Percentiles rank a stretch among this genome's conserved stretches.
These are phyloP conservation scores for Aspergillus melleus DNA, from an alignment of 2,329 filamentous ascomycete species.

Conservation along the genomic window DNA sequence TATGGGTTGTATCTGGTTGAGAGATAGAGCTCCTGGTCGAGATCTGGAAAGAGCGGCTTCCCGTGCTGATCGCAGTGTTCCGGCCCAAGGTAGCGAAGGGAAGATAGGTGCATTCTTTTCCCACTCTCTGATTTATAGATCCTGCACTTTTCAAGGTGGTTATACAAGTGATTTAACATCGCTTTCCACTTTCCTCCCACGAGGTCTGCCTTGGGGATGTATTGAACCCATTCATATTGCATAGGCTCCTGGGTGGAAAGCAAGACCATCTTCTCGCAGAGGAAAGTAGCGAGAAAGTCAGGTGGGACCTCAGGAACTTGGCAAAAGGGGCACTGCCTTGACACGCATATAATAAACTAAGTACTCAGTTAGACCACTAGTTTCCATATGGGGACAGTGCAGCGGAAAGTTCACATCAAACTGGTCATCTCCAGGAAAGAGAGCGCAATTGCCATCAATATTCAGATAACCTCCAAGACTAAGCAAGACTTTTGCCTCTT, in stretches of 20 bases:
- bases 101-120: background rate
- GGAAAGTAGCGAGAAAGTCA: too few species aligned
- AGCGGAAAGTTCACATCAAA: too few species aligned
- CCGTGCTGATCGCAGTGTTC: slow-evolving; percentile 1
- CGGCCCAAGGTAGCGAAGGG: slow-evolving; percentile 3
- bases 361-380: too few species aligned
- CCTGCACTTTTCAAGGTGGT: background rate
- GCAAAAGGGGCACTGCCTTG: too few species aligned
- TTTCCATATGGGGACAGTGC: too few species aligned
- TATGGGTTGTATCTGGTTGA: slow-evolving; percentile 5
- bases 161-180: background rate
- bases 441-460: too few species aligned
- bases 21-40: slow-evolving; percentile 2
- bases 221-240: background rate
- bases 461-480: too few species aligned
- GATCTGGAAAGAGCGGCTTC: background rate
- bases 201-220: background rate
- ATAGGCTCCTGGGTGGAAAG: background rate
- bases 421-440: too few species aligned
- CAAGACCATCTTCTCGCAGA: background rate
- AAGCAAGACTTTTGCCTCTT: too few species aligned
- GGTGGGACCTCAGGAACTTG: too few species aligned
- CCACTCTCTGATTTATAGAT: slow-evolving; percentile 4
- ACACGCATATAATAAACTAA: too few species aligned
- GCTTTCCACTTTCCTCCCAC: background rate